phyloP scores from a whole-genome alignment of 768 basidiomycete species.

The Kwoniella newhampshirensis region DNA sequence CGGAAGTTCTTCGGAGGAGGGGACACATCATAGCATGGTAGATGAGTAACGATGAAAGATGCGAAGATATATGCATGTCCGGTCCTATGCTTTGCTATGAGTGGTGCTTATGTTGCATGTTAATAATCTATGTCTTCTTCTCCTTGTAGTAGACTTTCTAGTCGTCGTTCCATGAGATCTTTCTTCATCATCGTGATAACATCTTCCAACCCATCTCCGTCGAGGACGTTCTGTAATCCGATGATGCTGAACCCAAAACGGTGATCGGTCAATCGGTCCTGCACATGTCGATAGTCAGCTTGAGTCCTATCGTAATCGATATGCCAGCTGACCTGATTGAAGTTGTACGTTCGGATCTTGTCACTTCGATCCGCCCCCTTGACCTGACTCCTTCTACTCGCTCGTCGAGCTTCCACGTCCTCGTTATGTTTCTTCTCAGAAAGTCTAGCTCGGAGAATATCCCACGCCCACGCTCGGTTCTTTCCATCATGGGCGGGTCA shows the following conservation, averaged over 20 bases:
- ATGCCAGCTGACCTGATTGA: slow-evolving; percentile 66
- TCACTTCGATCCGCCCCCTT: slow-evolving; percentile 82
- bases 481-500: too few species aligned
- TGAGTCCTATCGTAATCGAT: neutral
- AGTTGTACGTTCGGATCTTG: slow-evolving; percentile 95
- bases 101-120: neutral
- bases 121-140: slow-evolving; percentile 51
- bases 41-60: neutral
- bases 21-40: slow-evolving; percentile 5
- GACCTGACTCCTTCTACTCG: slow-evolving; percentile 70
- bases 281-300: neutral
- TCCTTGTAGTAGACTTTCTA: slow-evolving; percentile 52
- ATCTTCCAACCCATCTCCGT: slow-evolving; percentile 55
- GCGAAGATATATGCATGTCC: neutral
- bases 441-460: slow-evolving; percentile 79
- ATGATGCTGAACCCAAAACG: slow-evolving; percentile 71
- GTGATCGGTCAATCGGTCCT: slow-evolving; percentile 94
- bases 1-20: slow-evolving; percentile 79
- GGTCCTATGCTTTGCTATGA: neutral
- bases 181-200: slow-evolving; percentile 49
- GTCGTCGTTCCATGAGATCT: slow-evolving; percentile 45
- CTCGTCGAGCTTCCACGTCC: slow-evolving; percentile 70
- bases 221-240: slow-evolving; percentile 55
- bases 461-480: slow-evolving; percentile 92
- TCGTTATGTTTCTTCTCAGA: slow-evolving; percentile 73